Percentiles rank a stretch among this genome's conserved stretches.
phyloP scores from a whole-genome alignment of 2,329 filamentous ascomycete genomes.

The Pseudonectria buxi region DNA sequence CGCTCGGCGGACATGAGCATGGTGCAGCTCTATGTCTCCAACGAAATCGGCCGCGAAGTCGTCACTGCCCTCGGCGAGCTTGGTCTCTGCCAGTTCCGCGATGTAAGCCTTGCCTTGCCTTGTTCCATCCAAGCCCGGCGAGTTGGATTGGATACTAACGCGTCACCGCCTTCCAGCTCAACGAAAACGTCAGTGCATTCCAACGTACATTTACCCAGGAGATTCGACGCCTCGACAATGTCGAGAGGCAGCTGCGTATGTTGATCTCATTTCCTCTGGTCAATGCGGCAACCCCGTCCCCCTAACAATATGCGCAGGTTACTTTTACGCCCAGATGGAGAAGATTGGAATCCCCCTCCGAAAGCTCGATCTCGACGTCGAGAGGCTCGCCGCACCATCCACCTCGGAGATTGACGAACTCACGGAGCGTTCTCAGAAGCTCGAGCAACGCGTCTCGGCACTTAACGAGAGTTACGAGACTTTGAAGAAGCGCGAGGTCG shows the following conservation, averaged over 20 bases:
- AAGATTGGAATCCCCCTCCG: constrained; percentile 81
- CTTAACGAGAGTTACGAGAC: constrained; percentile 98
- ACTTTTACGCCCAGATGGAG: constrained; percentile 94
- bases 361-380: constrained; percentile 84
- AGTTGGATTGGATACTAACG: constrained; percentile 11
- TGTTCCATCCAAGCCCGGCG: constrained; percentile 10
- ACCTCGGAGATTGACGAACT: constrained; percentile 96
- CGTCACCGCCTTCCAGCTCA: constrained; percentile 55
- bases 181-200: constrained; percentile 87
- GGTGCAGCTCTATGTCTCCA: constrained; percentile 98
- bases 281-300: background rate
- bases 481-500: constrained; percentile 93
- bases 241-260: constrained; percentile 93
- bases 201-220: constrained; percentile 97
- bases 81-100: constrained; percentile 92
- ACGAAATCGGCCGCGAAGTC: constrained; percentile 96
- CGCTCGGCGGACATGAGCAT: constrained; percentile 99
- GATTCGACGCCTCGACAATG: constrained; percentile 94
- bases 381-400: constrained; percentile 78
- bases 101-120: constrained; percentile 55
- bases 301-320: constrained; percentile 51
- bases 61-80: constrained; percentile 95
- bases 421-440: constrained; percentile 80
- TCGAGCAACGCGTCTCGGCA: constrained; percentile 85
- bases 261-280: constrained; percentile 17